Conservation (phyloP, 2,329 filamentous ascomycete species). For the Curvularia sp. region DNA sequence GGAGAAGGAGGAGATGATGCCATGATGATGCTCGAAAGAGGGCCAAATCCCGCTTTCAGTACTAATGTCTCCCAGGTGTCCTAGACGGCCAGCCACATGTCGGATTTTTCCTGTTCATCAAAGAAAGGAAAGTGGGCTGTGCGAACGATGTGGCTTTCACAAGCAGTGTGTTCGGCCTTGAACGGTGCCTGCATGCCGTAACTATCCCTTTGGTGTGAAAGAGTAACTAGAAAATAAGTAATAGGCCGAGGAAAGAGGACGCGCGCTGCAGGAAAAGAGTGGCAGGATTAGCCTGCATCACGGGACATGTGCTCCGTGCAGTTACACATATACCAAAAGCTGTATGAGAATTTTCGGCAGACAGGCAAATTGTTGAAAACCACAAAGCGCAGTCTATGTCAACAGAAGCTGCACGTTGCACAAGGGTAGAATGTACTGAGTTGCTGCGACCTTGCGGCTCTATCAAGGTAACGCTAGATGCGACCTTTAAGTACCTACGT, state of each 20-base stretch:
- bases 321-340: neutral
- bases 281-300: neutral
- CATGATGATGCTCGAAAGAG: neutral
- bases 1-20: neutral
- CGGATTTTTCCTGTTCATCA: neutral
- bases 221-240: neutral
- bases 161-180: neutral
- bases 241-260: neutral
- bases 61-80: neutral
- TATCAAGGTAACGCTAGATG: constrained; percentile 20
- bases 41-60: no score
- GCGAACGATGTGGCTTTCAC: neutral
- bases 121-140: neutral
- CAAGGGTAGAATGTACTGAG: neutral
- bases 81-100: neutral
- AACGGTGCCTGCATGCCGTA: neutral
- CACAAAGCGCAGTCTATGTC: neutral
- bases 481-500: constrained; percentile 18
- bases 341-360: neutral
- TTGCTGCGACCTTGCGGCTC: neutral
- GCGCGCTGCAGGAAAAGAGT: neutral
- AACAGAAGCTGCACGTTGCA: neutral
- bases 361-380: neutral
- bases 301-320: neutral
- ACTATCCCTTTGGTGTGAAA: neutral